Evolutionary conservation across 345 rosid genomes (phyloP), one percentile per base, ranked within the genome.

Genomic region (Eucalyptus tenuipes): DNA sequence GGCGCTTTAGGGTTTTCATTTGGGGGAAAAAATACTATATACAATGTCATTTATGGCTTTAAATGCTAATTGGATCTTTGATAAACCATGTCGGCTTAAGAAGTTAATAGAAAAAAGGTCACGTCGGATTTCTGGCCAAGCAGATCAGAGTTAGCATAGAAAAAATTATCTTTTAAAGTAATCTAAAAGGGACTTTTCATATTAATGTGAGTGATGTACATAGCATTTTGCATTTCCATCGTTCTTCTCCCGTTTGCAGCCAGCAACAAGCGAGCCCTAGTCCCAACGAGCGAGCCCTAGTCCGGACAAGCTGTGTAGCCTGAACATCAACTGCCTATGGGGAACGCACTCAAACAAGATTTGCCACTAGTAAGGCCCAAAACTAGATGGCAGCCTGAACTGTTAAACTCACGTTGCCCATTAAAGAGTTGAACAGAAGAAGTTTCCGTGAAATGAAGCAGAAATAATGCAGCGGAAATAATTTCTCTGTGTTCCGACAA

Each of bases 291-390:
- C n/a, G n/a, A n/a, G n/a, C n/a, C 90, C 92, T 92, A 88, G 95
- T 91, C n/a, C 96, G 94, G 55, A 88, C 90, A 91, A 89, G 93
- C 88, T 55, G 61, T 94, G 95, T 88, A 90, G 25, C 87, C 92
- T 91, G 89, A 95, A 95, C 90, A 92, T 88, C 96, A 95, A 93
- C 31, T 93, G 94, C 89, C 95, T 92, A 88, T 89, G 92, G 5
- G 93, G 48, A 14, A 94, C 91, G 88, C 96, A 92, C 89, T 95
- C 96, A 48, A 93, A 93, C 92, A 88, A 95, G 87, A 91, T 95
- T 94, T 31, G 94, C 96, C 80, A 91, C 53, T 86, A 95, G 91
- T 88, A 95, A 94, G 16, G 94, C 88, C 15, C 10, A 90, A 86
- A 87, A 94, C 95, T 86, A 95, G 91, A 86, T 93, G 88, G 89